Evolutionary conservation across 352 stramenopile genomes (phyloP), one percentile per base, ranked within the genome.

Genomic region (Globisporangium spiculum): DNA sequence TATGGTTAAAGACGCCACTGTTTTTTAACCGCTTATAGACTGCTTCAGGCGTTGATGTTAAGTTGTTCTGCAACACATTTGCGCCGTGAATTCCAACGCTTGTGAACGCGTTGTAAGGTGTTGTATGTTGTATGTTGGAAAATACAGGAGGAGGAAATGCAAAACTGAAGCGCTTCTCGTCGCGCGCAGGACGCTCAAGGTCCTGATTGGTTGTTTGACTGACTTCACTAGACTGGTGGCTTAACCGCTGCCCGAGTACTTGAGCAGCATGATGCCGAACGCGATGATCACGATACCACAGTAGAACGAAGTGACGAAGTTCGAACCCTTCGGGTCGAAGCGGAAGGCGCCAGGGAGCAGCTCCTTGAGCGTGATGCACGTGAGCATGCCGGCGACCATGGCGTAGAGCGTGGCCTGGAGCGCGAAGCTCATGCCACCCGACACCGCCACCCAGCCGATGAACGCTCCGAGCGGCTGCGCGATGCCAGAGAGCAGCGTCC

Each of bases 331-430:
- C 30, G 84, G 83, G 69, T 96, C 89, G 69, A 97, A 96, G 58
- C 80, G 75, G 82, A 97, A 89, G 12, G 90, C 91, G 3, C 90
- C 96, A 12, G 93, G 91, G 20, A 98, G 69, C 16, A 98, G 74
- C 69, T 98, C 94, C 65, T 92, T 90, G 58, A 93, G 72, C 48
- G 83, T 89, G 71, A 98, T 98, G 53, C 88, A 89, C 26, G 97
- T 83, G 81, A 99, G 97, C 90, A 99, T 98, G 56, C 96, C 96
- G 9, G 81, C 79, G 20, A 98, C 94, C 9, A 98, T 30, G 2
- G 84, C 93, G 77, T 98, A 98, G 9, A 99, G 73, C 10, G 93
- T 78, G 4, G 74, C 96, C 34, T 87, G 79, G 32, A 98, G 76
- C 32, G 94, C 66, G 10, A 82, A 75, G 60, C 66, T 75, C 38